phyloP scores from a whole-genome alignment of 2,329 filamentous ascomycete genomes.

The Davidsoniella neocaledoniae region DNA sequence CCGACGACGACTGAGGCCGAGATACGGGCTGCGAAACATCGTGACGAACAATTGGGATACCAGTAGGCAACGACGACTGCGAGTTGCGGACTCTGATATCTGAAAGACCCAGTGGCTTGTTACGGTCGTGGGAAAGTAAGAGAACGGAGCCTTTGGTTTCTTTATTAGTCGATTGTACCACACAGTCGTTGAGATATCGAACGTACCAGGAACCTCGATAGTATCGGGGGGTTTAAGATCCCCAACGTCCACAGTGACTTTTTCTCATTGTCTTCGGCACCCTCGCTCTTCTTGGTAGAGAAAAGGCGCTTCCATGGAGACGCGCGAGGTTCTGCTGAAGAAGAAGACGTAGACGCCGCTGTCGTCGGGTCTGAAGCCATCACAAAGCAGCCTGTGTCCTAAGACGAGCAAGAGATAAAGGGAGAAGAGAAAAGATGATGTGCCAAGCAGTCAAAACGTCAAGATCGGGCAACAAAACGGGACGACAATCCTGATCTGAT shows the following conservation, averaged over 20 bases:
- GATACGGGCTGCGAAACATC: conserved; percentile 14
- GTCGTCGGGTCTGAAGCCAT: too few relatives aligned
- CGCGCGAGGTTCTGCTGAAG: too few relatives aligned
- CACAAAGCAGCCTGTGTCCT: too few relatives aligned
- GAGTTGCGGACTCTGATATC: conserved; percentile 41
- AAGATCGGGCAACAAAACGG: too few relatives aligned
- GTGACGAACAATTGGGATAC: conserved; percentile 22
- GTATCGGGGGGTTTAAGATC: conserved; percentile 70
- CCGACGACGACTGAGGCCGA: conserved; percentile 3
- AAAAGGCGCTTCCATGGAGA: not conserved
- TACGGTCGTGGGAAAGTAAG: conserved; percentile 36
- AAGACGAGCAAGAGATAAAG: too few relatives aligned
- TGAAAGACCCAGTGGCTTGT: conserved; percentile 41
- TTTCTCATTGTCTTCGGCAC: conserved; percentile 15
- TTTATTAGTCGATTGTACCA: not conserved
- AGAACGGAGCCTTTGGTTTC: conserved; percentile 28
- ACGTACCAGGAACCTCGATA: conserved; percentile 67
- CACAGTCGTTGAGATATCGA: not conserved
- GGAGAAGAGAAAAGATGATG: too few relatives aligned
- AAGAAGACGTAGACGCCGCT: too few relatives aligned
- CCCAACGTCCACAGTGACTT: conserved; percentile 45
- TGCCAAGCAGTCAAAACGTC: too few relatives aligned
- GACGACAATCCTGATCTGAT: too few relatives aligned
- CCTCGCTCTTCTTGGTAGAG: not conserved
- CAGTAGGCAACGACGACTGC: conserved; percentile 37